phyloP scores from a whole-genome alignment of 2,329 filamentous ascomycete genomes.

The Didymella sp. region DNA sequence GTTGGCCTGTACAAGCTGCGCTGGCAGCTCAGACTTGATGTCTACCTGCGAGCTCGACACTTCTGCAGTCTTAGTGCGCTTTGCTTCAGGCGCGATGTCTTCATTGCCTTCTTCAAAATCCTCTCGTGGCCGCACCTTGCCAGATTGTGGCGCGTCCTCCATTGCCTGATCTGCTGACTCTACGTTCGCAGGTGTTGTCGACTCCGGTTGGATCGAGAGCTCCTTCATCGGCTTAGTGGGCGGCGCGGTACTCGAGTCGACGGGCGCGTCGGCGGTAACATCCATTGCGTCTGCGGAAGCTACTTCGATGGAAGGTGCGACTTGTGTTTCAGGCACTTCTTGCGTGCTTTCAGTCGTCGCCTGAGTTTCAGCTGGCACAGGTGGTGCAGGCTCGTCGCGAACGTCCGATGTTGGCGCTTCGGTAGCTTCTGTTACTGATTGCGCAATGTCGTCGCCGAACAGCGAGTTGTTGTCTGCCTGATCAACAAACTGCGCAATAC shows the following conservation, averaged over 20 bases:
- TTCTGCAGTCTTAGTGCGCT: constrained; percentile 77
- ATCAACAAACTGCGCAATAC: constrained; percentile 53
- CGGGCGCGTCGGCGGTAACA: constrained; percentile 26
- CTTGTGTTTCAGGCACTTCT: constrained; percentile 41
- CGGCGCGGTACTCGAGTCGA: constrained; percentile 25
- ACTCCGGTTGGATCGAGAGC: constrained; percentile 33
- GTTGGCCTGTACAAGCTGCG: constrained; percentile 37
- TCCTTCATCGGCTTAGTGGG: constrained; percentile 47
- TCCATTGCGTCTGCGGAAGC: constrained; percentile 39
- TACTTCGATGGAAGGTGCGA: constrained; percentile 21
- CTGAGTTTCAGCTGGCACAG: constrained; percentile 15
- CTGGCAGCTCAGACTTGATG: constrained; percentile 54
- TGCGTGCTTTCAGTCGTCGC: constrained; percentile 37
- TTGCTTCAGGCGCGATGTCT: constrained; percentile 67
- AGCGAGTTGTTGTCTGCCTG: constrained; percentile 51
- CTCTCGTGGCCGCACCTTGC: constrained; percentile 68
- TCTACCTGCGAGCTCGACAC: constrained; percentile 42
- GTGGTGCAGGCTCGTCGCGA: constrained; percentile 37
- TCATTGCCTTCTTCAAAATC: constrained; percentile 67
- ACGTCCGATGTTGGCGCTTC: constrained; percentile 51
- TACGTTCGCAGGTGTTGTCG: constrained; percentile 21
- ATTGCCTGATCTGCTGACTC: constrained; percentile 47
- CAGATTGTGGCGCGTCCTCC: constrained; percentile 50
- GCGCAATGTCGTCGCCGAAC: constrained; percentile 41
- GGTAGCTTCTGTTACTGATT: constrained; percentile 49